phyloP scores from a whole-genome alignment of 176 grass and related monocot species.

The Areca catechu region DNA sequence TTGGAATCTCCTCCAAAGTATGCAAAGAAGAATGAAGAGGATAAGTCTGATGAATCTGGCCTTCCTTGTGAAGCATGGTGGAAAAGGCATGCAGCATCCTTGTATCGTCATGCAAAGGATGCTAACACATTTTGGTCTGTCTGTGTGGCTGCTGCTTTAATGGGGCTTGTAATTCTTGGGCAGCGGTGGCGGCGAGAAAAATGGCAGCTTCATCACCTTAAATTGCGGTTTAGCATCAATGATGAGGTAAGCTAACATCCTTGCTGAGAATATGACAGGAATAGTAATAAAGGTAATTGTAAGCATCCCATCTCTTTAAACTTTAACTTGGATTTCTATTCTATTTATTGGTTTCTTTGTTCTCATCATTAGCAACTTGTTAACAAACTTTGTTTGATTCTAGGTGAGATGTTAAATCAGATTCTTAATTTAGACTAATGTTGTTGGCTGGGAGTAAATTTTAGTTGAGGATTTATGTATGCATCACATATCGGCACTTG shows the following conservation, averaged over 20 bases:
- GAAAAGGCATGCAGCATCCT: constrained; percentile 62
- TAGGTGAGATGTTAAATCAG: too few species aligned
- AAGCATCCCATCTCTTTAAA: too few species aligned
- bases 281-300: too few species aligned
- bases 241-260: constrained; percentile 34
- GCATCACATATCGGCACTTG: too few species aligned
- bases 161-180: constrained; percentile 78
- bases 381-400: too few species aligned
- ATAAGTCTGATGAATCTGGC: constrained; percentile 6
- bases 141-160: constrained; percentile 61
- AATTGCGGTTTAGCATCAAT: constrained; percentile 32
- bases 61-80: constrained; percentile 38
- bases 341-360: too few species aligned
- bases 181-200: constrained; percentile 77
- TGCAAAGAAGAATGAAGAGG: constrained; percentile 1
- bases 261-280: too few species aligned
- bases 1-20: neutral
- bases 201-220: constrained; percentile 41
- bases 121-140: constrained; percentile 72
- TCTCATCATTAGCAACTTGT: too few species aligned
- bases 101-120: constrained; percentile 78
- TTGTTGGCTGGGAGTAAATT: too few species aligned
- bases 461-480: too few species aligned
- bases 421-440: too few species aligned
- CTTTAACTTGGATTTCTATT: too few species aligned